Evolutionary conservation across 2,329 filamentous ascomycete genomes (phyloP).

Genomic region (Zymoseptoria tritici): DNA sequence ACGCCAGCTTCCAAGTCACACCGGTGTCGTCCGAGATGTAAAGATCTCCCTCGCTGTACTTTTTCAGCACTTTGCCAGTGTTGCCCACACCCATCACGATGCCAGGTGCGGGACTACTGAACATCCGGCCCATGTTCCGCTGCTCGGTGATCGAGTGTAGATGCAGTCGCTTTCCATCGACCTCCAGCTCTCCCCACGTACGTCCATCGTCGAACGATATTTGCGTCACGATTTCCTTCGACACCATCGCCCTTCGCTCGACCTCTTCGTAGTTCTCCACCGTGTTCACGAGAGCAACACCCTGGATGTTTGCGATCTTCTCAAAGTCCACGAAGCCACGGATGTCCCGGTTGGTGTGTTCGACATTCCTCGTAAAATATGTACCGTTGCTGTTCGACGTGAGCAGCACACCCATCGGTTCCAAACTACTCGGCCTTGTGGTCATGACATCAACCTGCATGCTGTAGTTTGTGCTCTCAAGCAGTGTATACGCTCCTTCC

Average conservation of each 20-base stretch:
- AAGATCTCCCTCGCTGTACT: conserved; percentile 67
- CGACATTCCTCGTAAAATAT: conserved; percentile 85
- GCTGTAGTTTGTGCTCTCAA: conserved; percentile 96
- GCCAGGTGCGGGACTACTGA: conserved; percentile 87
- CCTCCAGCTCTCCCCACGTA: conserved; percentile 67
- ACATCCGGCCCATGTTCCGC: conserved; percentile 75
- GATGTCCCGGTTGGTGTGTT: conserved; percentile 79
- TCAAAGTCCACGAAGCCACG: conserved; percentile 86
- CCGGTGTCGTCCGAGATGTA: conserved; percentile 91
- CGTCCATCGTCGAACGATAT: conserved; percentile 96
- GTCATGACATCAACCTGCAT: conserved; percentile 93
- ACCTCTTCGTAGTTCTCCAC: conserved; percentile 82
- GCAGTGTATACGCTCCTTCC: conserved; percentile 78
- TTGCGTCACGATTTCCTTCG: conserved; percentile 65
- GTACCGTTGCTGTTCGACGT: conserved; percentile 97
- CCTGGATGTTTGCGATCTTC: conserved; percentile 84
- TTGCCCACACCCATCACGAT: conserved; percentile 93
- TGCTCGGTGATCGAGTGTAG: conserved; percentile 87
- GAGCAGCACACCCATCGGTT: conserved; percentile 78
- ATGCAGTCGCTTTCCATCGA: conserved; percentile 63
- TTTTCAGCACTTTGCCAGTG: conserved; percentile 64
- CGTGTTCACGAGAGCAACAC: conserved; percentile 81
- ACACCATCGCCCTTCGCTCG: conserved; percentile 41
- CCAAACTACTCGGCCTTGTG: conserved; percentile 34
- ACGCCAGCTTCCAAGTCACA: conserved; percentile 67